Base-by-base conservation (phyloP, 768 basidiomycete species). In the Mycena metata region DNA sequence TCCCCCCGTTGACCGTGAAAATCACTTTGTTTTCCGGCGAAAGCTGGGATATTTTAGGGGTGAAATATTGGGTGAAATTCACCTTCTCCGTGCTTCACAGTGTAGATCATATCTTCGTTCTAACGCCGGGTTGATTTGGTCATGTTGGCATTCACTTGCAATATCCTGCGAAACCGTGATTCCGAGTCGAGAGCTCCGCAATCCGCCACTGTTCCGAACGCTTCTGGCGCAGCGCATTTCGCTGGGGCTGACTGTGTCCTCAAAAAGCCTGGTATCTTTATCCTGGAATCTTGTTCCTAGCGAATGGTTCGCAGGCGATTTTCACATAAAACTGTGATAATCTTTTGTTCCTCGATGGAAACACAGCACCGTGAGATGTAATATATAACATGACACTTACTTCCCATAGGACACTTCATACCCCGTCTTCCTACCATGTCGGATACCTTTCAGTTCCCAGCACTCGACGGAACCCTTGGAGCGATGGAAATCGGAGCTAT, bases 381-480 rank as follows among this genome's bases (percentile, higher is more conserved):
- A 49, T 24, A 49, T 49, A 49, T 49, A 49, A 49, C 47, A 49
- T 49, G 47, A 49, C 47, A 49, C 21, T 49, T 49, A 17, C 47
- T 49, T 49, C 47, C n/a, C 47, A 49, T 49, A 49, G 47, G 47
- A 24, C n/a, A 49, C 47, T 49, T 49, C 47, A 49, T 49, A 10
- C 47, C 47, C 47, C n/a, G 45, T 23, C 47, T 49, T 49, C 13
- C 47, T 49, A 49, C 47, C 47, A 49, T 49, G 47, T 23, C 47
- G 47, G 47, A 49, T 49, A 49, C 47, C 47, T 23, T 49, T 24
- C 47, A 49, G 47, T 49, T 49, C 47, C 47, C 47, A 49, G 50
- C 54, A 19, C 59, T 60, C 23, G 33, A 47, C 47, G 59, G 47
- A 50, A 50, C 36, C 36, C 47, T 50, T 41, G 59, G 59, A 17